Evolutionary conservation across 2,329 filamentous ascomycete genomes (phyloP), one percentile per base, ranked within the genome.

Genomic region (Xylaria multiplex): DNA sequence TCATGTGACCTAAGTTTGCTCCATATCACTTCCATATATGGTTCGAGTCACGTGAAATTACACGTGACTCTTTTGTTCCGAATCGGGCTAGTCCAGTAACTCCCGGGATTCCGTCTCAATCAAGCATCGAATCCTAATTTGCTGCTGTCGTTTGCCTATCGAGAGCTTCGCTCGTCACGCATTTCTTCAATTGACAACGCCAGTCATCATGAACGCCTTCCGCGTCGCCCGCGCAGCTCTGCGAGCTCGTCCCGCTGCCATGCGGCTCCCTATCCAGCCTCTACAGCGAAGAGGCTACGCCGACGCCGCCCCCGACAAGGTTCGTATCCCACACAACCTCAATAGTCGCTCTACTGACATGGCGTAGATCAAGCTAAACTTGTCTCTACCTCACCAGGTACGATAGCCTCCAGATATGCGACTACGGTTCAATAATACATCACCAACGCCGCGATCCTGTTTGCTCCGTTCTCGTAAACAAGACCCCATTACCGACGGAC

Each of bases 341-440:
- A 14, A 56, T 35, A 65, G 40, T 50, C 67, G 57, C 69, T 59
- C 72, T 70, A 68, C 77, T 79, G 73, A 79, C 73, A 50, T 67
- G 68, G 35, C 48, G 66, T 75, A 90, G 88, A 97, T 99, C 88
- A 96, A 97, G 90, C 90, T 99, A 85, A 97, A 93, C 87, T 87
- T 99, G 85, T 90, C 92, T 81, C 92, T 99, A 77, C 96, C 96
- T 85, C 95, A 98, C 85, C 92, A 97, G 93, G 96, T 98, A 93
- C 83, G 92, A 79, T 57, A n/a, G 22, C 16, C 22, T 46, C 53
- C 52, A 37, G n/a, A 43, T n/a, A 19, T 45, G 45, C 55, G 35
- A 46, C 13, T n/a, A 2, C 1, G 3, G 16, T 52, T 14, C 19
- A 4, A 16, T n/a, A 6, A 14, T 24, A 2, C 19, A 24, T 35